phyloP scores from a whole-genome alignment of 177 flowering plant species.

The Tripterygium wilfordii region DNA sequence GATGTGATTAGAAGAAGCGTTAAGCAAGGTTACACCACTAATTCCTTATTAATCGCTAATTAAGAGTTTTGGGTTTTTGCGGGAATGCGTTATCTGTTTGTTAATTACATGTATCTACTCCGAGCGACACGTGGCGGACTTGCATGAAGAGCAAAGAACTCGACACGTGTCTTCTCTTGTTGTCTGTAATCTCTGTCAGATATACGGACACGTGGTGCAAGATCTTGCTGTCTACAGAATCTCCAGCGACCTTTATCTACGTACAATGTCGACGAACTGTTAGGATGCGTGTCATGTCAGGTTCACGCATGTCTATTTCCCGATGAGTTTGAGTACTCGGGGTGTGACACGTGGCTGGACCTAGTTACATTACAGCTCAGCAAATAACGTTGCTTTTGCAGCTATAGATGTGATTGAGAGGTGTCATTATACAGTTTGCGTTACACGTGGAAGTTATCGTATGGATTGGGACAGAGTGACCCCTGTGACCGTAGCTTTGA shows the following conservation, averaged over 20 bases:
- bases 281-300: not conserved
- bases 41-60: not conserved
- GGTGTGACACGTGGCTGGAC: not conserved
- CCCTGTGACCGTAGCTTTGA: constrained; percentile 2
- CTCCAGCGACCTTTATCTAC: constrained; percentile 9
- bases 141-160: not conserved
- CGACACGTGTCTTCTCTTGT: not conserved
- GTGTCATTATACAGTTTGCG: constrained; percentile 1
- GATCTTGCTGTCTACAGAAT: constrained; percentile 4
- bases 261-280: not conserved
- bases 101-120: not conserved
- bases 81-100: constrained; percentile 2
- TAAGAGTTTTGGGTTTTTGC: not conserved
- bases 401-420: constrained; percentile 4
- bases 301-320: not conserved
- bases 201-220: constrained; percentile 11
- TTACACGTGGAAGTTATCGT: constrained; percentile 2
- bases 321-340: not conserved
- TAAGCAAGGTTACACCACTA: constrained; percentile 5
- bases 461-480: not conserved
- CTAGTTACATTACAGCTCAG: not conserved
- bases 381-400: constrained; percentile 1
- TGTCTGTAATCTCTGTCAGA: not conserved
- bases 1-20: constrained; percentile 1
- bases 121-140: constrained; percentile 2